These are phyloP conservation scores for Pythium sp. DNA, from an alignment of 352 stramenopile species.

Conservation along the genomic window DNA sequence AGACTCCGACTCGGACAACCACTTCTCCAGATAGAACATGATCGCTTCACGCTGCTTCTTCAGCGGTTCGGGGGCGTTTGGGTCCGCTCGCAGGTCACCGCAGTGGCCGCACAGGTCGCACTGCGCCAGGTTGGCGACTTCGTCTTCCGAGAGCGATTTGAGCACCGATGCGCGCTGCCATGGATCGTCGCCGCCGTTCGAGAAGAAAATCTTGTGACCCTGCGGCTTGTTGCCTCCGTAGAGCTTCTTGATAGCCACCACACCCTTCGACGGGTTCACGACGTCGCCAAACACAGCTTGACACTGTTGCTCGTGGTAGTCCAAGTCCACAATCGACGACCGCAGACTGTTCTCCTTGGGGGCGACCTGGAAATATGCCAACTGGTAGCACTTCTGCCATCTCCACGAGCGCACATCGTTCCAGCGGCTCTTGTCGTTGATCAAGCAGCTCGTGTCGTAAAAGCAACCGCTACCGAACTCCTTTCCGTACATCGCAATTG, in stretches of 20 bases:
- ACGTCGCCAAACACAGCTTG: constrained; percentile 63
- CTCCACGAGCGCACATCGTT: constrained; percentile 80
- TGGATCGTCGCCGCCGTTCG: constrained; percentile 80
- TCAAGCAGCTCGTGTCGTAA: constrained; percentile 78
- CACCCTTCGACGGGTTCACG: constrained; percentile 53
- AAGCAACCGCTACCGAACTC: constrained; percentile 80
- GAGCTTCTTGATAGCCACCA: constrained; percentile 57
- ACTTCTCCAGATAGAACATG: constrained; percentile 59
- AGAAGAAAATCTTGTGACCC: constrained; percentile 83
- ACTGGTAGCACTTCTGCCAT: constrained; percentile 85
- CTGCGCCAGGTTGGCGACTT: constrained; percentile 64
- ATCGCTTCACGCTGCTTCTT: constrained; percentile 73
- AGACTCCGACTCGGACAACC: constrained; percentile 30
- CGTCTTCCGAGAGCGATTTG: constrained; percentile 48
- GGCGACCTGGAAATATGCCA: constrained; percentile 87
- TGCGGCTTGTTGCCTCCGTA: constrained; percentile 75
- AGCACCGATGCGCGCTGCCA: constrained; percentile 82
- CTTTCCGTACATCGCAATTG: constrained; percentile 70
- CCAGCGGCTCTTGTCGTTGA: constrained; percentile 48
- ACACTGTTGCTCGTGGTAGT: constrained; percentile 84
- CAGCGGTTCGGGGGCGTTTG: constrained; percentile 46
- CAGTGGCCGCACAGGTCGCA: constrained; percentile 85
- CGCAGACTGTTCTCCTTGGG: constrained; percentile 58
- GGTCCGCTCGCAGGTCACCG: constrained; percentile 54
- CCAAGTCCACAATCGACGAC: constrained; percentile 59